A percentile compares a stretch with the other conserved stretches of the same genome.
phyloP scores from a whole-genome alignment of 345 rosid species.

The Citrus maxima region DNA sequence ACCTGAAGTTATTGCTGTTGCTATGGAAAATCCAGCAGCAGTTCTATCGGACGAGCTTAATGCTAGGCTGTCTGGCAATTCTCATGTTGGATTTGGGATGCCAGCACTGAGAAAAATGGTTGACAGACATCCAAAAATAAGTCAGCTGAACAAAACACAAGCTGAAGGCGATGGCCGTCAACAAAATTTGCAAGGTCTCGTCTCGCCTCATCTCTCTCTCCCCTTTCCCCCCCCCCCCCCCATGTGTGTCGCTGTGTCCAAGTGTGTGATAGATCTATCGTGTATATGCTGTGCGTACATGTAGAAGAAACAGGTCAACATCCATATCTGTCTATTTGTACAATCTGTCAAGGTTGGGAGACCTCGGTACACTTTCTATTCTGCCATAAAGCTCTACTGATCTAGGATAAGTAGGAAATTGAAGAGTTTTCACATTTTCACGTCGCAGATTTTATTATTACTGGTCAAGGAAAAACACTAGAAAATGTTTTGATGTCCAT shows the following conservation, averaged over 20 bases:
- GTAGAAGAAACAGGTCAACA: not conserved
- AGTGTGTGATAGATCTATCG: not conserved
- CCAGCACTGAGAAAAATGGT: constrained; percentile 54
- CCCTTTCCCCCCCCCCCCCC: not conserved
- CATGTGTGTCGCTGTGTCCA: not conserved
- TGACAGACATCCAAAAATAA: constrained; percentile 39
- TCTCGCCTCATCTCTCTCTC: constrained; percentile 11
- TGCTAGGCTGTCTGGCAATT: constrained; percentile 58
- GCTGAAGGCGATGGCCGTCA: constrained; percentile 25
- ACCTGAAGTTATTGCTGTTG: constrained; percentile 88
- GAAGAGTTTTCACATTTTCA: not conserved
- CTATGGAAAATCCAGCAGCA: constrained; percentile 72
- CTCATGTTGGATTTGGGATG: constrained; percentile 48
- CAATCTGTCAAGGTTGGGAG: not conserved
- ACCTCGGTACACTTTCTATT: not conserved
- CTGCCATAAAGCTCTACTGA: not conserved
- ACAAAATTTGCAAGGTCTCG: constrained; percentile 40
- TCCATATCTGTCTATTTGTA: not conserved
- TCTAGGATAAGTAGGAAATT: not conserved
- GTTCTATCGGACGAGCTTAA: constrained; percentile 73
- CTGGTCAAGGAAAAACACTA: not conserved
- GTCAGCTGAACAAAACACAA: constrained; percentile 26
- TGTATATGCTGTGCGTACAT: not conserved
- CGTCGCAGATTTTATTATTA: not conserved
- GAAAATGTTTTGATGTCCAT: not conserved